Base-by-base conservation (phyloP, 306 rosid species). In the Gleditsia sinensis region DNA sequence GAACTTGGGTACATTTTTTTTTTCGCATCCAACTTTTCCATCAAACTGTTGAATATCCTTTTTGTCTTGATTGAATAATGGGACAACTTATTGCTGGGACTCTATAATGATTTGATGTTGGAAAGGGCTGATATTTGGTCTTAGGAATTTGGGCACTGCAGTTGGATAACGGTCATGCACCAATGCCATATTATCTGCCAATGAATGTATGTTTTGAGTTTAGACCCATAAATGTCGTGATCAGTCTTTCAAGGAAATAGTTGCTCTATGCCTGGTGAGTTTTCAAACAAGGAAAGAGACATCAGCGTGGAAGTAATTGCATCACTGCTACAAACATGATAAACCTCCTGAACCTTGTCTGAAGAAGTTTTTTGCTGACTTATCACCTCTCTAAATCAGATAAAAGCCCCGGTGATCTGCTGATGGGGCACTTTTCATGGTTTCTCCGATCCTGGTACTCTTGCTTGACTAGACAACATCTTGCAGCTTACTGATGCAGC, bases 241-340 rank as follows among this genome's bases (percentile, higher is more conserved):
- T 74, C 85, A 81, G 93, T 78, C 87, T 80, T 88, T 90, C 79
- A 83, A 83, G 87, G 90, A 86, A 82, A 80, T 85, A 86, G 85
- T 82, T 78, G 90, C 91, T 37, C 80, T 83, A 85, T 83, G 89
- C 78, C 81, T 80, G 71, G 82, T 88, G 82, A 92, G 85, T 77
- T 88, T 90, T 69, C 89, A 84, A 83, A 46, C 85, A 61, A 88
- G 83, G 85, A 88, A 90, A n/a, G n/a, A n/a, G 66, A 88, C 90
- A 40, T 78, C 86, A 16, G 81, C 83, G 43, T 87, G 86, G 59
- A 81, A 88, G 80, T 80, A 85, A 67, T 72, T 77, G 74, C 79
- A 86, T 77, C 93, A 86, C 78, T 84, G 89, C 73, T 89, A 86
- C 83, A 83, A 86, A 83, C 49, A 75, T 14, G 75, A 84, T 8